Percentiles rank a stretch among this genome's conserved stretches.
Conservation (phyloP, 441 rosid species). For the Jatropha podagrica region DNA sequence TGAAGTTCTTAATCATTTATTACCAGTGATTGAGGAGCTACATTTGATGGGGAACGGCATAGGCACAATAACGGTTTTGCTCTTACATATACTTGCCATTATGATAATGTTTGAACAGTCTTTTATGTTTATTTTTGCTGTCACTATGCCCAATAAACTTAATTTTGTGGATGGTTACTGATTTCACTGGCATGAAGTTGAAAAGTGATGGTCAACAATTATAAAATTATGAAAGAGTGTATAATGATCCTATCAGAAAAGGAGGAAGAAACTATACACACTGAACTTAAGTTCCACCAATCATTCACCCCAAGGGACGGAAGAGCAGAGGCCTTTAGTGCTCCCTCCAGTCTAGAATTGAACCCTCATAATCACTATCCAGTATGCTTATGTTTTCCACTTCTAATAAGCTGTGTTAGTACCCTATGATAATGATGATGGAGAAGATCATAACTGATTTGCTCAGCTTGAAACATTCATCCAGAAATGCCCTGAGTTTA, state of each 20-base stretch:
- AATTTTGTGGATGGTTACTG: neutral
- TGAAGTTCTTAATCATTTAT: conserved; percentile 58
- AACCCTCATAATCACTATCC: too few relatives aligned
- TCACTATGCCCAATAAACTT: neutral
- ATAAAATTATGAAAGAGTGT: neutral
- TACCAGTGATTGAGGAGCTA: conserved; percentile 80
- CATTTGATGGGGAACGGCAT: conserved; percentile 89
- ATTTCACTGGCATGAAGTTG: neutral
- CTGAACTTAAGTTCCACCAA: neutral
- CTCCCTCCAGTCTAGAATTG: too few relatives aligned
- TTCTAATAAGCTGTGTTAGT: neutral
- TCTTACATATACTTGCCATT: neutral
- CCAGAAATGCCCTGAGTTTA: neutral
- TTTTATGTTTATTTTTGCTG: neutral
- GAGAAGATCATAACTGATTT: neutral
- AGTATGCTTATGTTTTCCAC: neutral
- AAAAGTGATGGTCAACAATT: neutral
- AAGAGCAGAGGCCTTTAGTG: too few relatives aligned
- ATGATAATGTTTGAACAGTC: conserved; percentile 1
- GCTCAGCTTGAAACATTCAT: neutral
- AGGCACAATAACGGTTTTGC: conserved; percentile 41
- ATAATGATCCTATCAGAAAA: neutral
- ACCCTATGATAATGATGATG: conserved; percentile 6
- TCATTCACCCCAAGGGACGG: neutral
- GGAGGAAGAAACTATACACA: neutral